These are phyloP conservation scores for Biscogniauxia marginata DNA, from an alignment of 2,329 filamentous ascomycete species.

Conservation along the genomic window DNA sequence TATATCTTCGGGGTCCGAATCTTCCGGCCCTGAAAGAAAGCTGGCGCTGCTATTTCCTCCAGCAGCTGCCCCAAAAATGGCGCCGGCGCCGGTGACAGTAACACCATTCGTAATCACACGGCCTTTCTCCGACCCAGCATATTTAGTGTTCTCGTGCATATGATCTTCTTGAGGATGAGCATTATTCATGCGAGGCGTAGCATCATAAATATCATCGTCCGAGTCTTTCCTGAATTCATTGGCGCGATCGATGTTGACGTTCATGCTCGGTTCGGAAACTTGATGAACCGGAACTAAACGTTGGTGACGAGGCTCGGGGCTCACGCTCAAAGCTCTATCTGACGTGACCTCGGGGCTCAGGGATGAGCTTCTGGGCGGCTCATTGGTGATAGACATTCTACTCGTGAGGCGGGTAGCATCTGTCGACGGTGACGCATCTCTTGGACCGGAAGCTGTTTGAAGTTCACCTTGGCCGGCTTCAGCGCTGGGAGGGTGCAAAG, in stretches of 20 bases:
- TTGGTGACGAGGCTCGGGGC: conserved; percentile 23
- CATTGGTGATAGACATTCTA: conserved; percentile 20
- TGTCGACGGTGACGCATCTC: neutral
- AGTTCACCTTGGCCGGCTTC: neutral
- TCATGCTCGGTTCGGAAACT: conserved; percentile 25
- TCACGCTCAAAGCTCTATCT: conserved; percentile 24
- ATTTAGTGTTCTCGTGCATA: conserved; percentile 21
- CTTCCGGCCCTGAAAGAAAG: conserved; percentile 12
- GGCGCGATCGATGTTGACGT: conserved; percentile 28
- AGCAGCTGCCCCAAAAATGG: conserved; percentile 3
- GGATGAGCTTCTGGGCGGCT: conserved; percentile 12
- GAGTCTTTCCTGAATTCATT: conserved; percentile 16
- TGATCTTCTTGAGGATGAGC: conserved; percentile 2
- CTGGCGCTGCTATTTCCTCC: conserved; percentile 9
- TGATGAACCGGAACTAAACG: conserved; percentile 19
- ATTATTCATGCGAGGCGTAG: conserved; percentile 25
- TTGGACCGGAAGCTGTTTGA: neutral
- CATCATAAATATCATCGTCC: conserved; percentile 32
- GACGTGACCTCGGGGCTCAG: conserved; percentile 20
- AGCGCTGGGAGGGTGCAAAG: neutral
- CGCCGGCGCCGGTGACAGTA: conserved; percentile 1
- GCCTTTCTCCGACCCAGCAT: conserved; percentile 21
- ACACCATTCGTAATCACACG: conserved; percentile 11
- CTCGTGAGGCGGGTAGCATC: conserved; percentile 23
- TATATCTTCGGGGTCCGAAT: conserved; percentile 15